A percentile compares a stretch with the other conserved stretches of the same genome.
phyloP scores from a whole-genome alignment of 331 rosid species.

The Spiraea crenata region DNA sequence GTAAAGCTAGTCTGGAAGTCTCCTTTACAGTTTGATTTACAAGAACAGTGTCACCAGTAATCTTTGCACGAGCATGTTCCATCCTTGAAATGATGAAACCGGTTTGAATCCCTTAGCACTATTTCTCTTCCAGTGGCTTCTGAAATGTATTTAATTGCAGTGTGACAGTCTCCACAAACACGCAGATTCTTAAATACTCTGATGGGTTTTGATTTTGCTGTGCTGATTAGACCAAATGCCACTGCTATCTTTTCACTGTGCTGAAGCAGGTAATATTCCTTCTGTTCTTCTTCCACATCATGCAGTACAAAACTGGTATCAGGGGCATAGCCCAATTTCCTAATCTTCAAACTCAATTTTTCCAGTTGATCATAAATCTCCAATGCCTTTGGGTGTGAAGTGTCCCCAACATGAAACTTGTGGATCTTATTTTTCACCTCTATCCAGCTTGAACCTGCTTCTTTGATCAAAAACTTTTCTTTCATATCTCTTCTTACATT shows the following conservation, averaged over 20 bases:
- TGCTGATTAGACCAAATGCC: constrained; percentile 27
- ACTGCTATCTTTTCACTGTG: constrained; percentile 34
- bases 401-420: constrained; percentile 32
- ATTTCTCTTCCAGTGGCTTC: constrained; percentile 29
- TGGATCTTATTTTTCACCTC: constrained; percentile 19
- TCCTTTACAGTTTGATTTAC: neutral
- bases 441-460: constrained; percentile 29
- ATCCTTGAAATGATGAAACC: constrained; percentile 30
- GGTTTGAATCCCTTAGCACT: constrained; percentile 31
- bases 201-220: constrained; percentile 15
- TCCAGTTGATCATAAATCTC: constrained; percentile 24
- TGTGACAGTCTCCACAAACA: constrained; percentile 30
- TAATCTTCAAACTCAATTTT: constrained; percentile 13
- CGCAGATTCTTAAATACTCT: constrained; percentile 30
- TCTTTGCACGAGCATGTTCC: constrained; percentile 29
- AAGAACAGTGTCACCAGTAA: constrained; percentile 20
- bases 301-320: constrained; percentile 27
- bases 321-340: constrained; percentile 22
- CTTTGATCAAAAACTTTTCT: constrained; percentile 21
- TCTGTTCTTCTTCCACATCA: constrained; percentile 20
- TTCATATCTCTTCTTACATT: constrained; percentile 25
- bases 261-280: constrained; percentile 23
- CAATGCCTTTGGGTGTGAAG: constrained; percentile 18
- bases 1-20: no score
- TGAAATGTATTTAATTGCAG: constrained; percentile 24